phyloP scores from a whole-genome alignment of 1,284 basidiomycete genomes.

The Dichomitus squalens region DNA sequence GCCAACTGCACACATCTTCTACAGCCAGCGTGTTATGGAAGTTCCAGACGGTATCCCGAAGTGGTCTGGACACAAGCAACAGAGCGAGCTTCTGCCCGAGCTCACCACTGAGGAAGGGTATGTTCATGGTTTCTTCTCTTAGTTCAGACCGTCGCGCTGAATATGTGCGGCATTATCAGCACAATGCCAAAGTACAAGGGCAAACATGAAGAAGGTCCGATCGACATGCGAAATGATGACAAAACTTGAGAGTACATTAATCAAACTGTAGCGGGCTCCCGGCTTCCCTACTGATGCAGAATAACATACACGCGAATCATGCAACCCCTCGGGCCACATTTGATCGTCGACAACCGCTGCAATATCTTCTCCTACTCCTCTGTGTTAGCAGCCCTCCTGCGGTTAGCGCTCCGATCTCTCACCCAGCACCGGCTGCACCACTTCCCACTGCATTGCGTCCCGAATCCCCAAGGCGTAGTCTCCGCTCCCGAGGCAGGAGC shows the following conservation, averaged over 20 bases:
- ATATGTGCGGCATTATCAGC: not conserved
- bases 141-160: not conserved
- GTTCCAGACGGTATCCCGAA: slow-evolving; percentile 36
- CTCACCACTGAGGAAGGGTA: slow-evolving; percentile 28
- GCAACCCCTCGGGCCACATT: no score
- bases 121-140: not conserved
- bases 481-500: not conserved
- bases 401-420: no score
- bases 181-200: not conserved
- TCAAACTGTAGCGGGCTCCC: no score
- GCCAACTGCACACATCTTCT: slow-evolving; percentile 38
- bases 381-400: no score
- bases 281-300: no score
- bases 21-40: slow-evolving; percentile 35
- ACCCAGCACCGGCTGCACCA: no score
- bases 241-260: no score
- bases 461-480: not conserved
- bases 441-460: not conserved
- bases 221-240: no score
- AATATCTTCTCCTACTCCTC: no score
- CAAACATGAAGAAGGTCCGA: no score
- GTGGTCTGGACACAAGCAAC: slow-evolving; percentile 36
- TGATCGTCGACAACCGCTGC: no score
- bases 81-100: slow-evolving; percentile 32
- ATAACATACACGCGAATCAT: no score